phyloP scores from a whole-genome alignment of 805 yeast species.

The Debaryomyces castellii region DNA sequence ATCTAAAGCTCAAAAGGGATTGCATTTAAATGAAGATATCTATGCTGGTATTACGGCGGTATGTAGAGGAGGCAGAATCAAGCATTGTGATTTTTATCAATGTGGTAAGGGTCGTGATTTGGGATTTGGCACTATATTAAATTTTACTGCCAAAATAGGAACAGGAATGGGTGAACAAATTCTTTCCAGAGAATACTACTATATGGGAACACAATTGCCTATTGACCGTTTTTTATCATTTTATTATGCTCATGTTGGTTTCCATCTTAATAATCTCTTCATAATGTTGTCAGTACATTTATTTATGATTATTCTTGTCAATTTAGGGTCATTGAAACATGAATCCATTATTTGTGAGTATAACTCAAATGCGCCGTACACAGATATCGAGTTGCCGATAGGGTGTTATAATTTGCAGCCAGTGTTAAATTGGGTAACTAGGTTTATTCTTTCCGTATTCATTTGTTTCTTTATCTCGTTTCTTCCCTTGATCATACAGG shows the following conservation, averaged over 20 bases:
- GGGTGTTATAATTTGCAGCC: slow-evolving; percentile 89
- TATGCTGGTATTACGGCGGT: slow-evolving; percentile 93
- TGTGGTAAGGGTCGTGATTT: slow-evolving; percentile 97
- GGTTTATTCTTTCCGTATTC: slow-evolving; percentile 85
- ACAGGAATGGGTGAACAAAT: slow-evolving; percentile 99
- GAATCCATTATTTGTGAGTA: slow-evolving; percentile 72
- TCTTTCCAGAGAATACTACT: slow-evolving; percentile 86
- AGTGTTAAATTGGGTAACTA: slow-evolving; percentile 84
- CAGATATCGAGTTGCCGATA: slow-evolving; percentile 69
- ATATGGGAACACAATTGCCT: slow-evolving; percentile 85
- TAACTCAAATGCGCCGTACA: slow-evolving; percentile 64
- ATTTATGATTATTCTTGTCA: slow-evolving; percentile 77
- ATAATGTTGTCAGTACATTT: slow-evolving; percentile 84
- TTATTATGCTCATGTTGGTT: slow-evolving; percentile 96
- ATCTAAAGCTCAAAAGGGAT: slow-evolving; percentile 90
- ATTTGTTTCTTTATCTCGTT: slow-evolving; percentile 92
- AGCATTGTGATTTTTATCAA: slow-evolving; percentile 93
- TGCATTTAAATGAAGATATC: slow-evolving; percentile 92
- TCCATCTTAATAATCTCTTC: slow-evolving; percentile 87
- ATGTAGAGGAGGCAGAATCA: slow-evolving; percentile 87
- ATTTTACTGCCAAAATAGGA: slow-evolving; percentile 93
- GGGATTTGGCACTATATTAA: slow-evolving; percentile 88
- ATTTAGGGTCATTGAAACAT: slow-evolving; percentile 73
- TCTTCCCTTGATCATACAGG: slow-evolving; percentile 84
- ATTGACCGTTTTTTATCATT: slow-evolving; percentile 87